A percentile compares a stretch with the other conserved stretches of the same genome.
phyloP scores from a whole-genome alignment of 2,329 filamentous ascomycete genomes.

The Triangularia setosa region DNA sequence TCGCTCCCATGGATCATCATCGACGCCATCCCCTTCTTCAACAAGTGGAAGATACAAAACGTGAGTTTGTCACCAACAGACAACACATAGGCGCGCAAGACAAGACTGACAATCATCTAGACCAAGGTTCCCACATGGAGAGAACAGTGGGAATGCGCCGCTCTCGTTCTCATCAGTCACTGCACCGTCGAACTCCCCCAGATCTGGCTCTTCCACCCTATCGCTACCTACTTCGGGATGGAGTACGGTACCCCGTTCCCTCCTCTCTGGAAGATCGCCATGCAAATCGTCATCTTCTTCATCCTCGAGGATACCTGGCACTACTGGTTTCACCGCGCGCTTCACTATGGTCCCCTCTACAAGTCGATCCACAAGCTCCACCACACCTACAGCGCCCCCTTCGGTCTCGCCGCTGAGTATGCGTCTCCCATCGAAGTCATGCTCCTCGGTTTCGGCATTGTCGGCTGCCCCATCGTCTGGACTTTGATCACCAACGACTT shows the following conservation, averaged over 20 bases:
- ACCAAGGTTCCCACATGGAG: constrained; percentile 85
- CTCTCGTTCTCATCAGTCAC: constrained; percentile 87
- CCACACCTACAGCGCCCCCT: constrained; percentile 97
- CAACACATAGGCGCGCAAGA: neutral
- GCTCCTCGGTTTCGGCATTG: constrained; percentile 83
- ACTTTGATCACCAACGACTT: constrained; percentile 78
- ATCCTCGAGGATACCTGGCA: constrained; percentile 96
- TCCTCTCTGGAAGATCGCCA: constrained; percentile 75
- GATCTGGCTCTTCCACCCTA: constrained; percentile 98
- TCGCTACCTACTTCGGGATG: constrained; percentile 90
- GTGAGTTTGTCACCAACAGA: constrained; percentile 43
- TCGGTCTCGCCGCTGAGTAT: constrained; percentile 94
- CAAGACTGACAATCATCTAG: constrained; percentile 29
- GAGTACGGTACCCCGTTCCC: constrained; percentile 88
- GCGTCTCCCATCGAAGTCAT: constrained; percentile 96
- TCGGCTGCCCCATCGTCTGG: constrained; percentile 79
- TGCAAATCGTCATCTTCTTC: constrained; percentile 92
- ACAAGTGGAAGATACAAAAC: constrained; percentile 90
- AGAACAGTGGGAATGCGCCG: constrained; percentile 93
- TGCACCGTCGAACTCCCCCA: constrained; percentile 98
- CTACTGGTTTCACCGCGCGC: constrained; percentile 89
- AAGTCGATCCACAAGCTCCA: constrained; percentile 98
- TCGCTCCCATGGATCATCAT: constrained; percentile 89
- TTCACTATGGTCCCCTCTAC: constrained; percentile 95
- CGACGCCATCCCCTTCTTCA: constrained; percentile 81